These are phyloP conservation scores for Pichia sp. DNA, from an alignment of 1,139 yeast species.

Conservation along the genomic window DNA sequence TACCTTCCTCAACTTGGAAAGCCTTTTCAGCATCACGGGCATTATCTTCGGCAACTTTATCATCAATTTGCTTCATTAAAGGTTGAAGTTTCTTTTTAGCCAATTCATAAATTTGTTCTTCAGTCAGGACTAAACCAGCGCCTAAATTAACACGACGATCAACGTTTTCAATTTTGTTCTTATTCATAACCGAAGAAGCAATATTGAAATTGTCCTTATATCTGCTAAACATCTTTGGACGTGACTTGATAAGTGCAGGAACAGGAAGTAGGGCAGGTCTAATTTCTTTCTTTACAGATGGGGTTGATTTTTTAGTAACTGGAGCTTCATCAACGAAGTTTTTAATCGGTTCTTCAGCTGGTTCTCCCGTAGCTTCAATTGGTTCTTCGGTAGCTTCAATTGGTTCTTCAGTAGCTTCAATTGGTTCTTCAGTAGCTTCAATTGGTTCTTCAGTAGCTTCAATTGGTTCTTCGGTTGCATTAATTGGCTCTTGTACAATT, in stretches of 20 bases:
- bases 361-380: slow-evolving; percentile 1
- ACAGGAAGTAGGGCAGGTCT: slow-evolving; percentile 26
- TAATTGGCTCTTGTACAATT: too few species aligned
- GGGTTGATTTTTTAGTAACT: not conserved
- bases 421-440: slow-evolving; percentile 3
- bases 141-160: slow-evolving; percentile 48
- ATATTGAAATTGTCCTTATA: slow-evolving; percentile 45
- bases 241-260: slow-evolving; percentile 37
- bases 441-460: slow-evolving; percentile 6
- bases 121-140: slow-evolving; percentile 49
- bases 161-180: slow-evolving; percentile 41
- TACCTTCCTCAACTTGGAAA: slow-evolving; percentile 36
- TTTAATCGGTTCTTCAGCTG: slow-evolving; percentile 9
- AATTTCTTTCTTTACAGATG: slow-evolving; percentile 6
- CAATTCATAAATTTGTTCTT: slow-evolving; percentile 48
- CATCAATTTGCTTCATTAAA: slow-evolving; percentile 44
- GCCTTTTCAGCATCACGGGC: slow-evolving; percentile 34
- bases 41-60: slow-evolving; percentile 43
- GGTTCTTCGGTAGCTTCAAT: slow-evolving; percentile 10
- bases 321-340: not conserved
- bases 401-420: not conserved
- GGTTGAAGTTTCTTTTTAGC: slow-evolving; percentile 55
- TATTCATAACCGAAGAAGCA: slow-evolving; percentile 42
- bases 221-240: slow-evolving; percentile 42
- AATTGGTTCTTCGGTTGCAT: too few species aligned